phyloP scores from a whole-genome alignment of 2,329 filamentous ascomycete species.

The Penicillium crustosum region DNA sequence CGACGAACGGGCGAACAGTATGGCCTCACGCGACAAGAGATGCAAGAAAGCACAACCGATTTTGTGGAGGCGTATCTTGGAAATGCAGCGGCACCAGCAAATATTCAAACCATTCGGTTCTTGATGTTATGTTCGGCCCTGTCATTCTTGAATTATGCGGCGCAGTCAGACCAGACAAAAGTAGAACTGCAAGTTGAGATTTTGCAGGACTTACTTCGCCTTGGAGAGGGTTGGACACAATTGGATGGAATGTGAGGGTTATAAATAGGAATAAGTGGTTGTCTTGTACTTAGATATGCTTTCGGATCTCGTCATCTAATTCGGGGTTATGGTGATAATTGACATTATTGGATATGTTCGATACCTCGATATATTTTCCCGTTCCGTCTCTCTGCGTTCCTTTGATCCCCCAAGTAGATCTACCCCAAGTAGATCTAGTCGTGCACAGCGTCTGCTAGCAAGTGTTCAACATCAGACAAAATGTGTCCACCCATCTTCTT shows the following conservation, averaged over 20 bases:
- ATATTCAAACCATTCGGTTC: not conserved
- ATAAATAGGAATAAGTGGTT: not conserved
- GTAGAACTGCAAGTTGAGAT: not conserved
- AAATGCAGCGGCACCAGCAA: not conserved
- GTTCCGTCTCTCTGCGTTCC: not conserved
- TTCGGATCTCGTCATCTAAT: not conserved
- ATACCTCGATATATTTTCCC: not conserved
- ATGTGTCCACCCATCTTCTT: not conserved
- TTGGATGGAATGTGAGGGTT: not conserved
- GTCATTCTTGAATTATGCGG: constrained; percentile 1
- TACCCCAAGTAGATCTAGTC: not conserved
- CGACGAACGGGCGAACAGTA: not conserved
- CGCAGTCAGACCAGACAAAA: not conserved
- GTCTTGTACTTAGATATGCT: not conserved
- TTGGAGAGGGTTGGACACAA: not conserved
- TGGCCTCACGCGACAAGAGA: not conserved
- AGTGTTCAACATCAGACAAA: not conserved
- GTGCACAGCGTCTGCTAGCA: not conserved
- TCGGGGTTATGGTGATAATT: not conserved
- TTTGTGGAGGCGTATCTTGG: constrained; percentile 3
- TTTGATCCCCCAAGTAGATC: not conserved
- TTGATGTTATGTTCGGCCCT: constrained; percentile 4
- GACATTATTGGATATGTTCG: not conserved
- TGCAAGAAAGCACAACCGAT: not conserved
- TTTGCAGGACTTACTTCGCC: not conserved